phyloP scores from a whole-genome alignment of 2,329 filamentous ascomycete genomes.

The Dactylellina cionopaga region DNA sequence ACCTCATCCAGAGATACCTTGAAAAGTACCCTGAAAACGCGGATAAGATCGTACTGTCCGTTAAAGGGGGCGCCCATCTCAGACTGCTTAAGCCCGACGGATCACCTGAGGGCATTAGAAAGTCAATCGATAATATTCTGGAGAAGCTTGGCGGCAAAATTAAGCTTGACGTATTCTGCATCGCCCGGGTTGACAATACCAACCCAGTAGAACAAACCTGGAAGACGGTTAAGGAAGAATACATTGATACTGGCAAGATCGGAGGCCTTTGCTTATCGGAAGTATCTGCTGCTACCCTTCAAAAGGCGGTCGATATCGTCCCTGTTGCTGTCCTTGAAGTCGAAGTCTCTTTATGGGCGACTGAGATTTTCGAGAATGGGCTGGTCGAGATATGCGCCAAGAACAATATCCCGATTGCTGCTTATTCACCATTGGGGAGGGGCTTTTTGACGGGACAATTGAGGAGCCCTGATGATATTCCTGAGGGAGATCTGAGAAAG shows the following conservation, averaged over 20 bases:
- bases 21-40: constrained; percentile 72
- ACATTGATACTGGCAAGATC: constrained; percentile 66
- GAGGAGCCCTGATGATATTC: constrained; percentile 67
- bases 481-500: constrained; percentile 64
- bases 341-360: constrained; percentile 66
- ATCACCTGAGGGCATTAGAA: constrained; percentile 67
- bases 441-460: constrained; percentile 67
- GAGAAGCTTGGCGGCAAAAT: constrained; percentile 66
- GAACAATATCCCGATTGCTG: constrained; percentile 74
- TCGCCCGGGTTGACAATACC: constrained; percentile 68
- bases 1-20: constrained; percentile 72
- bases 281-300: constrained; percentile 65
- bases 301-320: constrained; percentile 63
- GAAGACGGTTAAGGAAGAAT: constrained; percentile 63
- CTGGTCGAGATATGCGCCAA: constrained; percentile 69
- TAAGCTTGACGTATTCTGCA: constrained; percentile 71
- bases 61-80: constrained; percentile 69
- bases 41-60: constrained; percentile 69
- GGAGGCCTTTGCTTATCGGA: constrained; percentile 68
- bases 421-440: constrained; percentile 76
- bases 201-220: constrained; percentile 64
- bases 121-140: constrained; percentile 70
- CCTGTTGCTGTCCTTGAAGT: constrained; percentile 65
- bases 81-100: constrained; percentile 63
- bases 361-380: constrained; percentile 66